Conservation (phyloP, 2,329 filamentous ascomycete species). For the Ramichloridium luteum region DNA sequence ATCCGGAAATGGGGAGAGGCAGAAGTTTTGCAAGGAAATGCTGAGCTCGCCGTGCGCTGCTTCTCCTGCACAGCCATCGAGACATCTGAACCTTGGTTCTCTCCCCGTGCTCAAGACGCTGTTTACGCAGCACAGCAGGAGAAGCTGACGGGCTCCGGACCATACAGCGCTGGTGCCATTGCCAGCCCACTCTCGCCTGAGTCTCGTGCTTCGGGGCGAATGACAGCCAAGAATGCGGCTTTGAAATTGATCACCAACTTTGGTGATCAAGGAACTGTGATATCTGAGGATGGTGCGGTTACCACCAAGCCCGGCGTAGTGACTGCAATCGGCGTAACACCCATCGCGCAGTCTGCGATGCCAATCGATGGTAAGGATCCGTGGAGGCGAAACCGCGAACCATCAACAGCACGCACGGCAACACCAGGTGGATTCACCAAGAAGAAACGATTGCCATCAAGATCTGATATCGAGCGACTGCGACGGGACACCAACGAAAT, state of each 20-base stretch:
- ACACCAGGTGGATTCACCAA: constrained; percentile 47
- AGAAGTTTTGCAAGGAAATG: constrained; percentile 74
- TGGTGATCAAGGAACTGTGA: constrained; percentile 48
- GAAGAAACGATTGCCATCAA: constrained; percentile 58
- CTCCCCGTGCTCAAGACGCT: constrained; percentile 58
- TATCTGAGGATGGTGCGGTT: constrained; percentile 39
- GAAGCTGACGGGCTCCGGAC: constrained; percentile 17
- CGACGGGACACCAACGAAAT: constrained; percentile 48
- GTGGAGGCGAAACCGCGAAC: constrained; percentile 31
- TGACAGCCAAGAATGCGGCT: constrained; percentile 66
- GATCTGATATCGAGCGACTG: constrained; percentile 21
- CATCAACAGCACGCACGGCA: constrained; percentile 42
- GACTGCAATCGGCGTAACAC: constrained; percentile 65
- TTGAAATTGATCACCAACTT: constrained; percentile 90
- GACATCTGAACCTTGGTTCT: constrained; percentile 75
- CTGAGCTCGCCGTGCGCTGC: constrained; percentile 81
- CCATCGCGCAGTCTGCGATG: constrained; percentile 58
- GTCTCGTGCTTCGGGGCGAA: constrained; percentile 39
- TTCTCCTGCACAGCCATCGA: constrained; percentile 86
- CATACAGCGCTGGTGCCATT: constrained; percentile 38
- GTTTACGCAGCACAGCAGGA: constrained; percentile 44
- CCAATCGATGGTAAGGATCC: constrained; percentile 36
- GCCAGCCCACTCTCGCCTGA: constrained; percentile 66
- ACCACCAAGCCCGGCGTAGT: constrained; percentile 27
- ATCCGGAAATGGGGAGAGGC: constrained; percentile 92